Evolutionary conservation across 208 protist genomes (phyloP).

Genomic region (Wallacemonas sp.): DNA sequence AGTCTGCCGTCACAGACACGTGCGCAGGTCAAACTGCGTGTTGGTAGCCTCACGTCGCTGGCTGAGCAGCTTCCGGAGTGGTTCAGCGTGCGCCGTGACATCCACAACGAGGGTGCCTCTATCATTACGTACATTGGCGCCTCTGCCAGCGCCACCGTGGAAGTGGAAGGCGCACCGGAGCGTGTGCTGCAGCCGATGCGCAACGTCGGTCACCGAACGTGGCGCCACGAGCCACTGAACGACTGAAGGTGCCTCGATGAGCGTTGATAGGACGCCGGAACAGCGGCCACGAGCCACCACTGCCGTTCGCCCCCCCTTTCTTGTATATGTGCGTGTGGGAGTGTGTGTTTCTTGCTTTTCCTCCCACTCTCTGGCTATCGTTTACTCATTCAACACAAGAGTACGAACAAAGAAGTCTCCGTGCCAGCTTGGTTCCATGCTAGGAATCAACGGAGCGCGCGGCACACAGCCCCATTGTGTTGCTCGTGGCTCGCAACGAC

Average conservation of each 20-base stretch:
- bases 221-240: conserved; percentile 7
- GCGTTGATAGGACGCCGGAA: not conserved
- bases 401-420: too few relatives aligned
- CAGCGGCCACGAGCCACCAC: not conserved
- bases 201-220: conserved; percentile 26
- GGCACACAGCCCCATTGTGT: too few relatives aligned
- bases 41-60: conserved; percentile 50
- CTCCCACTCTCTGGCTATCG: too few relatives aligned
- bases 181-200: conserved; percentile 17
- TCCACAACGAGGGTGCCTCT: conserved; percentile 24
- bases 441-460: too few relatives aligned
- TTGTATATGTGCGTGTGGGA: too few relatives aligned
- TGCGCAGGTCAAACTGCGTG: conserved; percentile 23
- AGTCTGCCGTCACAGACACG: conserved; percentile 43
- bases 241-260: not conserved
- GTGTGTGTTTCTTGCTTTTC: too few relatives aligned
- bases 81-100: conserved; percentile 68
- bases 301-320: too few relatives aligned
- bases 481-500: too few relatives aligned
- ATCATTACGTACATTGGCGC: conserved; percentile 82
- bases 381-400: too few relatives aligned
- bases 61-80: conserved; percentile 77
- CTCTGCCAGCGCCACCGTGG: not conserved
- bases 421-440: too few relatives aligned
- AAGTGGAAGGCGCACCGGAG: conserved; percentile 9